Conservation (phyloP, 768 basidiomycete genomes). For the Boletus reticuloceps region DNA sequence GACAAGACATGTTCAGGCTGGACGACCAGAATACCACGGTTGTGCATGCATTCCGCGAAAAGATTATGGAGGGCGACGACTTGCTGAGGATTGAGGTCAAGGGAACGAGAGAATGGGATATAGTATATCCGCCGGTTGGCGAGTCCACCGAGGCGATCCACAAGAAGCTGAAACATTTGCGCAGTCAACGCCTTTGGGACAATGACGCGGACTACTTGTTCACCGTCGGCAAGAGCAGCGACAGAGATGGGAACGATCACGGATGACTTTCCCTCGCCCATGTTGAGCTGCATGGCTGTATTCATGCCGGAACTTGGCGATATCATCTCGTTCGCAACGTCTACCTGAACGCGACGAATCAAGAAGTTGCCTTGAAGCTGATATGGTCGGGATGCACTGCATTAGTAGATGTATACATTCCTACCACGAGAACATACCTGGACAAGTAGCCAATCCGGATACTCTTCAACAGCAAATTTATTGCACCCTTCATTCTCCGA, state of each 20-base stretch:
- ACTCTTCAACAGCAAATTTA: slow-evolving; percentile 7
- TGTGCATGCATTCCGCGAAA: slow-evolving; percentile 37
- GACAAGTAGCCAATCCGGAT: slow-evolving; percentile 45
- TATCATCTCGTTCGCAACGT: slow-evolving; percentile 48
- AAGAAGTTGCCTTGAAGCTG: slow-evolving; percentile 48
- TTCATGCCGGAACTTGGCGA: slow-evolving; percentile 35
- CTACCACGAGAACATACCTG: slow-evolving; percentile 30
- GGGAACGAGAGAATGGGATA: slow-evolving; percentile 48
- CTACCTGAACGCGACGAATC: slow-evolving; percentile 41
- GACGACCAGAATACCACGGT: slow-evolving; percentile 42
- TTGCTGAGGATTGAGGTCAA: slow-evolving; percentile 18
- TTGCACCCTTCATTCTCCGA: slow-evolving; percentile 24
- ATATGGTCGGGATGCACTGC: not conserved
- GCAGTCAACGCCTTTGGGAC: slow-evolving; percentile 45
- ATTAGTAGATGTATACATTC: not conserved
- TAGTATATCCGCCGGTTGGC: slow-evolving; percentile 46
- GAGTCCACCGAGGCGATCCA: slow-evolving; percentile 42
- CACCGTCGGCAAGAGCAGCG: slow-evolving; percentile 40
- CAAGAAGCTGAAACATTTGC: slow-evolving; percentile 51
- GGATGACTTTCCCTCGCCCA: slow-evolving; percentile 57
- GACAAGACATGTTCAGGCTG: slow-evolving; percentile 58
- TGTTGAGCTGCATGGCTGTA: slow-evolving; percentile 49
- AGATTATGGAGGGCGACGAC: slow-evolving; percentile 29
- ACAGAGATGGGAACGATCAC: slow-evolving; percentile 47
- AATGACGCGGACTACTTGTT: slow-evolving; percentile 45